A percentile compares a stretch with the other conserved stretches of the same genome.
phyloP scores from a whole-genome alignment of 345 rosid genomes.

The Bruguiera parviflora region DNA sequence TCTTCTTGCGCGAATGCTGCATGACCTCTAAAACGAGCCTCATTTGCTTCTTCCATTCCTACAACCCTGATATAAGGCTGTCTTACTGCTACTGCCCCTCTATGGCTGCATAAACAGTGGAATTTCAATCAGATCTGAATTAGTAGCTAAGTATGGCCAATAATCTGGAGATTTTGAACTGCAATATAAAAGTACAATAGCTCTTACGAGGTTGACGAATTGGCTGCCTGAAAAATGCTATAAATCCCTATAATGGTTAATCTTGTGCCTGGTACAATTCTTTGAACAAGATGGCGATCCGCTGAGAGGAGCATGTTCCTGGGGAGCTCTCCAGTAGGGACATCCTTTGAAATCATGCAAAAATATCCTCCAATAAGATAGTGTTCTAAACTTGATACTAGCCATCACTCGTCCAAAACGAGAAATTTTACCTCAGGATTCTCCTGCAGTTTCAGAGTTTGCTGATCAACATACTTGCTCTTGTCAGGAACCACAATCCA shows the following conservation, averaged over 20 bases:
- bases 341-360: constrained; percentile 55
- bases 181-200: not conserved
- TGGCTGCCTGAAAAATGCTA: constrained; percentile 83
- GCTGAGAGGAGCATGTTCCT: constrained; percentile 90
- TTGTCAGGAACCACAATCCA: constrained; percentile 95
- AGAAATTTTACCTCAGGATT: constrained; percentile 72
- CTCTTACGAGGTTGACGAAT: constrained; percentile 66
- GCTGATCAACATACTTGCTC: constrained; percentile 95
- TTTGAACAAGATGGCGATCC: constrained; percentile 87
- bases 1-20: constrained; percentile 73
- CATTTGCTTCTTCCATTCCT: constrained; percentile 79
- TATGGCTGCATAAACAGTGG: constrained; percentile 46
- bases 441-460: constrained; percentile 90
- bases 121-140: not conserved
- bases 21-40: constrained; percentile 73
- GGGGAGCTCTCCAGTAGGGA: constrained; percentile 99
- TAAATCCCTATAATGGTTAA: constrained; percentile 90
- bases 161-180: not conserved
- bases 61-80: constrained; percentile 94
- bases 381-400: not conserved
- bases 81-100: constrained; percentile 90
- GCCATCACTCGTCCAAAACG: not conserved
- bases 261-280: constrained; percentile 89
- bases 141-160: not conserved
- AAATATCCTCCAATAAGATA: constrained; percentile 5